Conservation (phyloP, 805 yeast species). For the Monosporozyma unispora region DNA sequence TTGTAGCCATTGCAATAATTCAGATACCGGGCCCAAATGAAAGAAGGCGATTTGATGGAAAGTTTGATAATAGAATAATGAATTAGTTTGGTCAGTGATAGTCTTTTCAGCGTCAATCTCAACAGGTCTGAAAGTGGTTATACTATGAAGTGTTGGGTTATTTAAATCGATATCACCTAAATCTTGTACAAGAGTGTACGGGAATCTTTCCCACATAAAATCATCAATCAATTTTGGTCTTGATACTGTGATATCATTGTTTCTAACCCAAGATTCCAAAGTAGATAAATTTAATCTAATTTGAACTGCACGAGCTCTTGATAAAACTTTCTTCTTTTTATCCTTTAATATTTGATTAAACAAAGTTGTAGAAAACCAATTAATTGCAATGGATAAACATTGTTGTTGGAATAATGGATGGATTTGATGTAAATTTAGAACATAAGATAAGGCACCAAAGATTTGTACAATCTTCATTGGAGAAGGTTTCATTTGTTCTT, state of each 20-base stretch:
- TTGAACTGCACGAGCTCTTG: conserved; percentile 83
- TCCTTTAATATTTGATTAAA: conserved; percentile 66
- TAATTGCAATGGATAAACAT: conserved; percentile 65
- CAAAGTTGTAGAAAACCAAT: conserved; percentile 62
- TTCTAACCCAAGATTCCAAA: conserved; percentile 88
- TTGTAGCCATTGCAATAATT: conserved; percentile 84
- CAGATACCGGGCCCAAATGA: conserved; percentile 65
- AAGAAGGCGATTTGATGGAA: conserved; percentile 54
- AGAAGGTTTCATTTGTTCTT: conserved; percentile 76
- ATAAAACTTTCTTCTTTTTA: conserved; percentile 48
- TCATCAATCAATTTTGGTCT: conserved; percentile 31
- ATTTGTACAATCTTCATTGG: conserved; percentile 81
- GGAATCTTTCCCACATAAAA: conserved; percentile 32
- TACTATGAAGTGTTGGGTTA: conserved; percentile 18
- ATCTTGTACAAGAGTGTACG: conserved; percentile 30
- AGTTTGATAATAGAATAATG: conserved; percentile 54
- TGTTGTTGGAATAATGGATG: conserved; percentile 73
- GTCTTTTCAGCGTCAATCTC: conserved; percentile 6
- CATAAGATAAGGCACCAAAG: conserved; percentile 79
- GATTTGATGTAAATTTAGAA: conserved; percentile 70
- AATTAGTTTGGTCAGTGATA: conserved; percentile 28
- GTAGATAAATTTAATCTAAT: conserved; percentile 77
- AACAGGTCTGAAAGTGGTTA: conserved; percentile 20
- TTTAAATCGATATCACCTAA: conserved; percentile 21
- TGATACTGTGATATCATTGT: conserved; percentile 25